phyloP scores from a whole-genome alignment of 2,329 filamentous ascomycete genomes.

The Curvularia hawaiiensis region DNA sequence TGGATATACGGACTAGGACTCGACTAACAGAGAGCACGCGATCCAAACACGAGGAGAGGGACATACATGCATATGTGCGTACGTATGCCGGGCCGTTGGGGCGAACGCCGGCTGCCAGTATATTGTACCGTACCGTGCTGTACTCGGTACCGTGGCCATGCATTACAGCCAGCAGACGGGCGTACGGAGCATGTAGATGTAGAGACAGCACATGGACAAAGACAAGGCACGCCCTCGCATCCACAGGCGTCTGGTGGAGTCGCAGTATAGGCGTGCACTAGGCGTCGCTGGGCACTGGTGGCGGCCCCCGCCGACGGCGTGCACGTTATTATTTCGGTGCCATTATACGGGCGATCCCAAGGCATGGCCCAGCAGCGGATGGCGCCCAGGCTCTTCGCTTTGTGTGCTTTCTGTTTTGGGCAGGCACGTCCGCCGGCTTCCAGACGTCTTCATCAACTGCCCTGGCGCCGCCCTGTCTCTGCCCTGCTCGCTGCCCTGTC shows the following conservation, averaged over 20 bases:
- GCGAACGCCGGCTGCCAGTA: neutral
- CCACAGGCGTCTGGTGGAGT: too few relatives aligned
- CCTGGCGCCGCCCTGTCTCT: neutral
- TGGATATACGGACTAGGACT: neutral
- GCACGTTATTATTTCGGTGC: conserved; percentile 25
- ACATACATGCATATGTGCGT: neutral
- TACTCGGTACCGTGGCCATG: too few relatives aligned
- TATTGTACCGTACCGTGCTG: too few relatives aligned
- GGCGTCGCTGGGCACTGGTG: neutral
- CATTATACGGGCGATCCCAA: conserved; percentile 16
- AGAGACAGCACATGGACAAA: too few relatives aligned
- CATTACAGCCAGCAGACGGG: too few relatives aligned
- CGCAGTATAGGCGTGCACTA: neutral
- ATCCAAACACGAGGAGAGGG: neutral
- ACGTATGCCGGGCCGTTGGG: neutral
- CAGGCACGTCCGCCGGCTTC: conserved; percentile 15
- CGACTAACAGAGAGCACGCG: neutral
- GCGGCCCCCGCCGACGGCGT: neutral
- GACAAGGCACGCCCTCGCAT: too few relatives aligned
- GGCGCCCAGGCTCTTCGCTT: conserved; percentile 17
- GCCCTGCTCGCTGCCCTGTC: neutral
- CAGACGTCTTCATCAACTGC: conserved; percentile 17
- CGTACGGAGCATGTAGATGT: too few relatives aligned
- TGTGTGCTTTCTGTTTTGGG: conserved; percentile 19
- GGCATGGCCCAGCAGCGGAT: conserved; percentile 8